Evolutionary conservation across 106 monocot genomes (phyloP).

Genomic region (Agapanthus africanus): DNA sequence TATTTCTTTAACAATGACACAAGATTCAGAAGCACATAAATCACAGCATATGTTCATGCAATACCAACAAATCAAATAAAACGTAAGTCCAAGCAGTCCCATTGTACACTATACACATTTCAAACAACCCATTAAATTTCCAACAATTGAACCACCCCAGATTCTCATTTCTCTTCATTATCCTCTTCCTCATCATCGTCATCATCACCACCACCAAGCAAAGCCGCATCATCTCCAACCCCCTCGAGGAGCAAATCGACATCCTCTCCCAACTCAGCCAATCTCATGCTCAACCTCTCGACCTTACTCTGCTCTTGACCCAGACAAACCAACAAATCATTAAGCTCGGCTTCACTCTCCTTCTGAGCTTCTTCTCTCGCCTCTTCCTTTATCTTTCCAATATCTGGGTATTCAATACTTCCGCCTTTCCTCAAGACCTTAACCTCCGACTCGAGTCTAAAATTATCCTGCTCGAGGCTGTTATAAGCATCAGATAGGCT

Average conservation of each 20-base stretch:
- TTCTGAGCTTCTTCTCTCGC: constrained; percentile 90
- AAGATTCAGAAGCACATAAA: no score
- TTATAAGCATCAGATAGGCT: constrained; percentile 92
- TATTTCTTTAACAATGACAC: no score
- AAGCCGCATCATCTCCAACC: constrained; percentile 64
- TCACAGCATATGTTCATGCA: background rate
- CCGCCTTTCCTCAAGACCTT: constrained; percentile 51
- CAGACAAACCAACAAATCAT: constrained; percentile 86
- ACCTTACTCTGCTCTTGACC: constrained; percentile 99
- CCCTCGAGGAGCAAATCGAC: constrained; percentile 84
- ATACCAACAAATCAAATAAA: background rate
- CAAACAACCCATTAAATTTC: no score
- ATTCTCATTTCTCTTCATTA: no score
- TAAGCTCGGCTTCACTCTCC: constrained; percentile 82
- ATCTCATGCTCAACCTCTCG: constrained; percentile 71
- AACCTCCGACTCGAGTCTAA: constrained; percentile 58
- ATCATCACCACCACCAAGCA: constrained; percentile 44
- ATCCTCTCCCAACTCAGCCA: constrained; percentile 82
- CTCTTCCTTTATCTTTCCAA: constrained; percentile 56
- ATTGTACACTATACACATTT: constrained; percentile 17
- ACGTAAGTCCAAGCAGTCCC: background rate
- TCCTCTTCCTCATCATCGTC: constrained; percentile 30
- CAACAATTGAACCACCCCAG: background rate
- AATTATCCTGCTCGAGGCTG: constrained; percentile 82
- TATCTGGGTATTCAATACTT: constrained; percentile 37